Evolutionary conservation across 2,329 filamentous ascomycete genomes (phyloP).

Genomic region (Alternaria novae-zelandiae): DNA sequence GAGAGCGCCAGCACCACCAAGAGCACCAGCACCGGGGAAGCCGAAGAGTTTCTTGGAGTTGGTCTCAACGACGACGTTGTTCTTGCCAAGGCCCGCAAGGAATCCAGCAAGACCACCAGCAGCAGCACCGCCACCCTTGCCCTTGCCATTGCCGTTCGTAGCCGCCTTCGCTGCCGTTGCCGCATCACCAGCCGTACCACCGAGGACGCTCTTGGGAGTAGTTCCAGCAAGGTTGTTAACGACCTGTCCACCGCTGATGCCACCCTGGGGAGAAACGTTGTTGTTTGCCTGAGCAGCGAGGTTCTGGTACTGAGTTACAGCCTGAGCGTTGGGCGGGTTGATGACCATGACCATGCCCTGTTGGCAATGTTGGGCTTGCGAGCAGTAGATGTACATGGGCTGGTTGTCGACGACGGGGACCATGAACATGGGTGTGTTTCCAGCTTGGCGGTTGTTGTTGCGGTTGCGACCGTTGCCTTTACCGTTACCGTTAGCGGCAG

Average conservation of each 20-base stretch:
- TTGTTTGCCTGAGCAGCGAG: constrained; percentile 35
- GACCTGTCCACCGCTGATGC: constrained; percentile 25
- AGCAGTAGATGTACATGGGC: constrained; percentile 80
- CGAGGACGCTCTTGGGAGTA: constrained; percentile 23
- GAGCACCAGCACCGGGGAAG: background rate
- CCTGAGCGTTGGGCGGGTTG: constrained; percentile 55
- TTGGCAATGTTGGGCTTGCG: constrained; percentile 72
- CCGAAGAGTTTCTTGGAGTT: background rate
- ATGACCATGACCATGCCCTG: constrained; percentile 76
- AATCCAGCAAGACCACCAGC: constrained; percentile 3
- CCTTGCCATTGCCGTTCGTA: background rate
- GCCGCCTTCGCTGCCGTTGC: background rate
- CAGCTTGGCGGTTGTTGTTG: constrained; percentile 31
- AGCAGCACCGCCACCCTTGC: background rate
- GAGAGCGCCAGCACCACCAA: background rate
- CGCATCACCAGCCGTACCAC: constrained; percentile 14
- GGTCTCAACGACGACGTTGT: background rate
- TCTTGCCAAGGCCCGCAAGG: background rate
- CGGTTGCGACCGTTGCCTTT: constrained; percentile 21
- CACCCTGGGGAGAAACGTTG: constrained; percentile 29
- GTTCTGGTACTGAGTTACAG: constrained; percentile 31
- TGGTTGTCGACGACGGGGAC: constrained; percentile 52
- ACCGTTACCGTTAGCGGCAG: constrained; percentile 18
- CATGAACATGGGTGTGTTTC: constrained; percentile 36
- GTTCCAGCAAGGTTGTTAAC: constrained; percentile 31